These are phyloP conservation scores for Grigorovia transvaalensis DNA, from an alignment of 805 yeast genomes.

Conservation along the genomic window DNA sequence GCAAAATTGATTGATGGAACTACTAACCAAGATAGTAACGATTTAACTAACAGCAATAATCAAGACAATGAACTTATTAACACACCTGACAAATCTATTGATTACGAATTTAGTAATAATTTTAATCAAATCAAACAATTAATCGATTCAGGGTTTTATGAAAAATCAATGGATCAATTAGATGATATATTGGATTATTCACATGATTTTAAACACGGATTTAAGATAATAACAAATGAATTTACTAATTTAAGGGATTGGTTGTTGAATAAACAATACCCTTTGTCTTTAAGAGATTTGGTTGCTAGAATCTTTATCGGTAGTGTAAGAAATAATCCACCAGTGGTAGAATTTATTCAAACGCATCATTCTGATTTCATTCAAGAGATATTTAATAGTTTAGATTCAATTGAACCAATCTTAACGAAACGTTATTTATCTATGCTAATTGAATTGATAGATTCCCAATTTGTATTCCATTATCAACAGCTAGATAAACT, in stretches of 20 bases:
- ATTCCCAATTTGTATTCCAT: slow-evolving; percentile 6
- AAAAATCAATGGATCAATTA: slow-evolving; percentile 14
- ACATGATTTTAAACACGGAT: slow-evolving; percentile 58
- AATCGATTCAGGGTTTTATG: slow-evolving; percentile 10
- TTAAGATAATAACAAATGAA: slow-evolving; percentile 31
- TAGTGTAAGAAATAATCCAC: slow-evolving; percentile 63
- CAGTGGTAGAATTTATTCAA: slow-evolving; percentile 37
- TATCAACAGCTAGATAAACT: slow-evolving; percentile 1
- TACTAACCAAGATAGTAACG: not conserved
- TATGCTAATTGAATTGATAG: slow-evolving; percentile 19
- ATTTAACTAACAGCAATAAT: not conserved
- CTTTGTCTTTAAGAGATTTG: slow-evolving; percentile 34
- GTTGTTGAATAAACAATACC: slow-evolving; percentile 10
- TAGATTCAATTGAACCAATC: not conserved
- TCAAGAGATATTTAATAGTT: not conserved
- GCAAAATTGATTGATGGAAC: slow-evolving; percentile 41
- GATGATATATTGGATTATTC: slow-evolving; percentile 47
- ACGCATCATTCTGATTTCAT: slow-evolving; percentile 4
- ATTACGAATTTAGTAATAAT: slow-evolving; percentile 22
- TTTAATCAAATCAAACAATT: slow-evolving; percentile 23
- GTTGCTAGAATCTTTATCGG: slow-evolving; percentile 54
- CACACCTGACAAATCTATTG: slow-evolving; percentile 1
- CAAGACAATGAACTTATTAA: not conserved
- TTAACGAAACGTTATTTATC: slow-evolving; percentile 22
- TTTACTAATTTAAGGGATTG: slow-evolving; percentile 14